Evolutionary conservation across 2,329 filamentous ascomycete species (phyloP), one percentile per base, ranked within the genome.

Genomic region (Trichocomaceae sp.): DNA sequence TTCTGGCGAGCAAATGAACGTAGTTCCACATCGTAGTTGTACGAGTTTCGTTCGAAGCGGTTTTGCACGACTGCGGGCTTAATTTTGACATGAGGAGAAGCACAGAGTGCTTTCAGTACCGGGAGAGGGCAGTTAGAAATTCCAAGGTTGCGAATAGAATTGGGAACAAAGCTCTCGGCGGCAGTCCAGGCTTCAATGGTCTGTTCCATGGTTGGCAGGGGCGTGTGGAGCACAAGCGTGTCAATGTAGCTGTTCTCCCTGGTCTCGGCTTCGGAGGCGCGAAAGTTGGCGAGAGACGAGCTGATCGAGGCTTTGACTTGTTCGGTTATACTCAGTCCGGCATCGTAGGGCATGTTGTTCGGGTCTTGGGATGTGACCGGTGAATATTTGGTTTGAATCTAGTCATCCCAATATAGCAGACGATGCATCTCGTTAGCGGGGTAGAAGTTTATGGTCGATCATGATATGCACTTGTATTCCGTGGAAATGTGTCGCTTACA

Each of bases 301-400:
- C 77, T 74, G 39, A 93, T 75, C 0, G 87, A 90, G 39, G 81
- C 74, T 60, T 79, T 78, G 17, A 91, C 80, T 69, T 91, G 85
- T 17, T 84, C 77, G 13, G 75, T 75, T 23, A 90, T 69, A 1
- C 83, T 76, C 10, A 78, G 76, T 1, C 74, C 65, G 1, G 80
- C 69, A 62, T 85, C 76, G 68, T 89, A 89, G 0, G 86, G 86
- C 70, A 83, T 76, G 48, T 82, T 77, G 41, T 71, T 69, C 1
- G 73, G 73, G 63, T 85, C 81, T 66, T 91, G 87, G 22, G 82
- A 83, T 15, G 70, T 69, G 4, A 82, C 69, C 0, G 85, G 78
- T 1, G 86, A 89, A 73, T 86, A 93, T 69, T 92, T 93, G n/a
- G 88, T 91, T 78, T 95, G 88, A 45, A 91, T 76, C 82, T 86